Conservation (phyloP, 75 land plant genomes). For the Sequoia sempervirens region DNA sequence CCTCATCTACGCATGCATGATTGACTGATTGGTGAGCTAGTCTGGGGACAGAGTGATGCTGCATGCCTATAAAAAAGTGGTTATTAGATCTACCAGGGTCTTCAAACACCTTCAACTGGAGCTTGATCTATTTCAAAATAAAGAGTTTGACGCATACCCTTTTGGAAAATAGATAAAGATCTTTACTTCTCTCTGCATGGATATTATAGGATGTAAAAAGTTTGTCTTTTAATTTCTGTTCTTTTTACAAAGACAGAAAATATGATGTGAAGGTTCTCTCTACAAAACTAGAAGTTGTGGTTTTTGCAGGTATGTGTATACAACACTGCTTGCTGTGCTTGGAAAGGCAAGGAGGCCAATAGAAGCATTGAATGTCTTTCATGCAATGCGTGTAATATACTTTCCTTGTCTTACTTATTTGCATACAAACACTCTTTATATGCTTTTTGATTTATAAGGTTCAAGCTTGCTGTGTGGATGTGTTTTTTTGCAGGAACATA, state of each 20-base stretch:
- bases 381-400: conserved; percentile 72
- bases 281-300: conserved; percentile 5
- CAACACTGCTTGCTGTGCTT: conserved; percentile 76
- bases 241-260: background rate
- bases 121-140: background rate
- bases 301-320: conserved; percentile 66
- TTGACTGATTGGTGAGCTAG: background rate
- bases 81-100: background rate
- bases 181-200: background rate
- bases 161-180: no score
- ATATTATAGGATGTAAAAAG: background rate
- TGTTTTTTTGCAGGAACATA: conserved; percentile 49
- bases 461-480: conserved; percentile 4
- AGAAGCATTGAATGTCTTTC: conserved; percentile 83
- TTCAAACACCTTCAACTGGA: background rate
- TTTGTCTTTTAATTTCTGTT: background rate
- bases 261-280: background rate
- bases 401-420: background rate
- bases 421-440: background rate
- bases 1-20: background rate
- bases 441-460: background rate
- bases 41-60: background rate
- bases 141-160: background rate
- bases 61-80: background rate
- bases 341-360: conserved; percentile 76